Evolutionary conservation across 371 early-diverging fungal species (phyloP), one percentile per base, ranked within the genome.

Genomic region (Batrachochytrium dendrobatidis): DNA sequence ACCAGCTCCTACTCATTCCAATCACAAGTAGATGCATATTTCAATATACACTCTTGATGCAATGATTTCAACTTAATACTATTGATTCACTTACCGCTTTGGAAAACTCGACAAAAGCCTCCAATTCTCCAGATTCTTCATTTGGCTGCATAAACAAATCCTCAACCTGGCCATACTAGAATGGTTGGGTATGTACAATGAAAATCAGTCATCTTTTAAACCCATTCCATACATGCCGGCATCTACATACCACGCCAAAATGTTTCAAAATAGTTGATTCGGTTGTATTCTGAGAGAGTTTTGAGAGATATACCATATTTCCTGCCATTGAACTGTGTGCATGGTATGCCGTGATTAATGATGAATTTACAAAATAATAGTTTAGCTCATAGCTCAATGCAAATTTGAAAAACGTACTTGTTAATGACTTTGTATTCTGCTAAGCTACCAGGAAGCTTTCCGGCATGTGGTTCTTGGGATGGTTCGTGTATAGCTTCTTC

Each of bases 271-370:
- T 2, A 62, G 24, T 1, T 51, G 35, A 20, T n/a, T 67, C 58
- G 15, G 56, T 58, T 5, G 61, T 55, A 12, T 55, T 30, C 10
- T 63, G 44, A 1, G 65, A 50, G 3, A 76, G 55, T 55, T 63
- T 57, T 1, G 58, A 60, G 35, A 76, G 50, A 20, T 58, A 62
- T 17, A 76, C 30, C 66, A 76, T 76, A 34, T 58, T 60, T 3
- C 76, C 76, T 22, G 70, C 76, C 28, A 60, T 63, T 29, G 65
- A 49, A 56, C 69, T 72, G 54, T n/a, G n/a, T n/a, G n/a, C n/a
- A n/a, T n/a, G n/a, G n/a, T n/a, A n/a, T n/a, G n/a, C n/a, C n/a
- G n/a, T n/a, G n/a, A n/a, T n/a, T n/a, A n/a, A n/a, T n/a, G n/a
- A n/a, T n/a, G n/a, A n/a, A n/a, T n/a, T n/a, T n/a, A n/a, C 15